These are phyloP conservation scores for Hypoxylon cercidicola DNA, from an alignment of 495 filamentous ascomycete species.

Conservation along the genomic window DNA sequence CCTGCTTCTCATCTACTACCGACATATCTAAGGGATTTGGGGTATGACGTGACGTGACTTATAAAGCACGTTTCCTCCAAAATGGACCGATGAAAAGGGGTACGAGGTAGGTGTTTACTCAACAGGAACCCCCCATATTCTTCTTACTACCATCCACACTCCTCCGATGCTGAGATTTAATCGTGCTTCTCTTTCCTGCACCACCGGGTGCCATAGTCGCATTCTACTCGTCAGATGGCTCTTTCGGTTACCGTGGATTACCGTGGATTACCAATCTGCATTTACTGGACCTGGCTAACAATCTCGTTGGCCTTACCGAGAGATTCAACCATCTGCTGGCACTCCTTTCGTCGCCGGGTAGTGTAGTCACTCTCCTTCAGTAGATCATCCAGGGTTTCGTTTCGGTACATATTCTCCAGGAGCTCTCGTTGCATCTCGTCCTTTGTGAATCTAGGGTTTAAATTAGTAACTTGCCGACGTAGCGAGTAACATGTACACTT, in stretches of 20 bases:
- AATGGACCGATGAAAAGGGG: constrained; percentile 15
- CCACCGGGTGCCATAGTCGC: constrained; percentile 7
- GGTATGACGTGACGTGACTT: constrained; percentile 35
- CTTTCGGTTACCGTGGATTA: too few species aligned
- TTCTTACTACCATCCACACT: constrained; percentile 18
- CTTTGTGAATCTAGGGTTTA: constrained; percentile 79
- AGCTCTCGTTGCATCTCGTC: constrained; percentile 99
- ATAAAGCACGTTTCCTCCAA: constrained; percentile 2
- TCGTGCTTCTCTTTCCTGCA: not conserved
- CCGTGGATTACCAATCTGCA: not conserved
- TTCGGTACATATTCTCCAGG: constrained; percentile 97
- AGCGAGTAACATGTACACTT: constrained; percentile 54
- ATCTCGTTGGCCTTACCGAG: constrained; percentile 91
- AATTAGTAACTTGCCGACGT: constrained; percentile 31
- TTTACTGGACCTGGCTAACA: constrained; percentile 93
- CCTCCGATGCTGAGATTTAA: constrained; percentile 8
- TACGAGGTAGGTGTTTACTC: constrained; percentile 25
- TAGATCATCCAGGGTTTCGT: constrained; percentile 87
- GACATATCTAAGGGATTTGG: constrained; percentile 33
- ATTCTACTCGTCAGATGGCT: not conserved
- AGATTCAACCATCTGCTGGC: constrained; percentile 98
- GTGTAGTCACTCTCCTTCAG: constrained; percentile 99
- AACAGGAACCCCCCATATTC: constrained; percentile 17
- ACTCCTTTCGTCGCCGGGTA: constrained; percentile 93
- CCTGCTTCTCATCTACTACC: constrained; percentile 38